Evolutionary conservation across 345 rosid species (phyloP).

Genomic region (Raphanus sativus): DNA sequence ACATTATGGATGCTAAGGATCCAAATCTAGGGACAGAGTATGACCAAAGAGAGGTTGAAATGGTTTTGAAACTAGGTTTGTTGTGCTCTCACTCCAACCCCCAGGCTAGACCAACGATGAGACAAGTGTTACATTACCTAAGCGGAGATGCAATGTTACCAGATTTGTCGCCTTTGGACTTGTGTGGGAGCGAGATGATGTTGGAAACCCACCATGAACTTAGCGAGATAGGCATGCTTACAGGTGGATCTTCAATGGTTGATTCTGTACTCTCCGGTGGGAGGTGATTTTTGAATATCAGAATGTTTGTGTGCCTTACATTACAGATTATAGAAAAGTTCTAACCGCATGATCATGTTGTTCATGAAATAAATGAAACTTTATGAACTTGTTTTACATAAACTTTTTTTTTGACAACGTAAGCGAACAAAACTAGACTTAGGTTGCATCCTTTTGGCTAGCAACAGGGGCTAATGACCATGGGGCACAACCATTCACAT

Average conservation of each 20-base stretch:
- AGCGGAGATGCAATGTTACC: conserved; percentile 57
- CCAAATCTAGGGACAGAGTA: conserved; percentile 22
- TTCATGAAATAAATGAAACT: no score
- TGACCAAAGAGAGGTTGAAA: conserved; percentile 48
- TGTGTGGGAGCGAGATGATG: neutral
- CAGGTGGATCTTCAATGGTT: conserved; percentile 13
- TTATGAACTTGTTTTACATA: no score
- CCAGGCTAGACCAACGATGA: no score
- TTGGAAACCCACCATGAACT: neutral
- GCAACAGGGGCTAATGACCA: no score
- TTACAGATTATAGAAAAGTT: no score
- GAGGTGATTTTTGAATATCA: conserved; percentile 28
- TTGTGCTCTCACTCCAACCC: conserved; percentile 49
- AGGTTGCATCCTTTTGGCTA: no score
- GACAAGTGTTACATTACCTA: conserved; percentile 23
- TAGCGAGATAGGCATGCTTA: neutral
- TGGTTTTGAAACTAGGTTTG: conserved; percentile 63
- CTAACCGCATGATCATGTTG: no score
- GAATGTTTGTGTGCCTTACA: neutral
- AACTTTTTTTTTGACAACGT: no score
- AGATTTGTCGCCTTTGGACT: conserved; percentile 28
- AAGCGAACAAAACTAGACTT: no score
- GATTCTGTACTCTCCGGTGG: conserved; percentile 55
- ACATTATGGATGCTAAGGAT: conserved; percentile 54
- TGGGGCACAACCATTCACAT: no score